These are phyloP conservation scores for Xylaria sp. DNA, from an alignment of 2,329 filamentous ascomycete species.

Conservation along the genomic window DNA sequence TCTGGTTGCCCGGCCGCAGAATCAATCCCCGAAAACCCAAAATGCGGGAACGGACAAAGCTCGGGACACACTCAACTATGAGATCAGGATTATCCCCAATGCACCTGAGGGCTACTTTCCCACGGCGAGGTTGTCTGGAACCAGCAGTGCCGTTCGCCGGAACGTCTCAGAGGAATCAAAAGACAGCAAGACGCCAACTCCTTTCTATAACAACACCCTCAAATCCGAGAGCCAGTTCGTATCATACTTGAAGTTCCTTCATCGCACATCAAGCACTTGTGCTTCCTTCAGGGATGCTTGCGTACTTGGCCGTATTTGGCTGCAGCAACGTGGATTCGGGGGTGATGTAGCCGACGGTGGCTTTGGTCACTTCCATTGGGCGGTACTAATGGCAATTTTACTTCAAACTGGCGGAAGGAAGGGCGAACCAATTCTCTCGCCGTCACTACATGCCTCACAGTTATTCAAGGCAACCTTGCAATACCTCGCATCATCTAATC, in stretches of 20 bases:
- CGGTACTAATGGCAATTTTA: conserved; percentile 79
- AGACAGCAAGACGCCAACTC: conserved; percentile 65
- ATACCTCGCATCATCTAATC: conserved; percentile 78
- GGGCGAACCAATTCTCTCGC: conserved; percentile 76
- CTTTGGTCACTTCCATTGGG: conserved; percentile 94
- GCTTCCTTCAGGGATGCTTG: conserved; percentile 83
- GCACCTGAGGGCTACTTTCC: conserved; percentile 76
- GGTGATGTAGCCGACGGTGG: conserved; percentile 78
- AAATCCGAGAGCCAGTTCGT: conserved; percentile 80
- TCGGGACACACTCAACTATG: conserved; percentile 55
- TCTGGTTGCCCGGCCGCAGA: conserved; percentile 56
- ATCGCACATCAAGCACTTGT: conserved; percentile 75
- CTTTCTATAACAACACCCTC: conserved; percentile 89
- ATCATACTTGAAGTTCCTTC: conserved; percentile 78
- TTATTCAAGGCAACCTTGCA: conserved; percentile 95
- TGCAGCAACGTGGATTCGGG: conserved; percentile 85
- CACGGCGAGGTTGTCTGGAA: conserved; percentile 74
- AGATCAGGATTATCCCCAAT: conserved; percentile 81
- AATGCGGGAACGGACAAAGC: conserved; percentile 36
- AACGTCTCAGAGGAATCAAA: conserved; percentile 58
- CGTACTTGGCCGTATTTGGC: conserved; percentile 86
- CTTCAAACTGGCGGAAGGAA: conserved; percentile 80
- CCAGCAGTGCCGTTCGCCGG: conserved; percentile 74
- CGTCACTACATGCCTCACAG: conserved; percentile 88
- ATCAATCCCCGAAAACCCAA: conserved; percentile 42